phyloP scores from a whole-genome alignment of 148 eudicot genomes.

The Camellia granthamiana region DNA sequence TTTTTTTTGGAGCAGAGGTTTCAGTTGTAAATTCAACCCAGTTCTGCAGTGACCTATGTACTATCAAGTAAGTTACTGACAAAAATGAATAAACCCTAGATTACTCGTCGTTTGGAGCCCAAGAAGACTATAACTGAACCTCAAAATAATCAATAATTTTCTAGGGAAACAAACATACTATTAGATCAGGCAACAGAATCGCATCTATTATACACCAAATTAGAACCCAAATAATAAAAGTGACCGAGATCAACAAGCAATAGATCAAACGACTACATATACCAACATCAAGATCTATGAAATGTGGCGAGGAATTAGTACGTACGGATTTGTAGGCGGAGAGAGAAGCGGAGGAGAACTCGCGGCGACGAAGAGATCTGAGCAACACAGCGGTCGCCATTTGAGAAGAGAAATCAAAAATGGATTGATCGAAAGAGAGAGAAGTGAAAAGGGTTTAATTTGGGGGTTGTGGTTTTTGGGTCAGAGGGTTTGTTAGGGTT shows the following conservation, averaged over 20 bases:
- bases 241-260: neutral
- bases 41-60: neutral
- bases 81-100: neutral
- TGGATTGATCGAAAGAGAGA: no score
- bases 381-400: conserved; percentile 21
- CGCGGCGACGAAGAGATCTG: conserved; percentile 25
- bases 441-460: neutral
- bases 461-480: neutral
- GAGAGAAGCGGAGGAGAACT: conserved; percentile 15
- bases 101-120: neutral
- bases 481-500: neutral
- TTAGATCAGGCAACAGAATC: neutral
- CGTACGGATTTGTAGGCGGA: conserved; percentile 23
- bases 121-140: neutral
- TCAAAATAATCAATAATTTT: neutral
- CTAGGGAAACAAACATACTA: neutral
- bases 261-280: neutral
- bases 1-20: neutral
- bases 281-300: neutral
- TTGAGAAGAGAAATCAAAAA: neutral
- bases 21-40: neutral
- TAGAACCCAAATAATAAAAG: neutral
- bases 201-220: neutral
- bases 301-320: neutral
- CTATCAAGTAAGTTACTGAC: neutral